phyloP scores from a whole-genome alignment of 2,329 filamentous ascomycete species.

The Colletotrichum shisoi region DNA sequence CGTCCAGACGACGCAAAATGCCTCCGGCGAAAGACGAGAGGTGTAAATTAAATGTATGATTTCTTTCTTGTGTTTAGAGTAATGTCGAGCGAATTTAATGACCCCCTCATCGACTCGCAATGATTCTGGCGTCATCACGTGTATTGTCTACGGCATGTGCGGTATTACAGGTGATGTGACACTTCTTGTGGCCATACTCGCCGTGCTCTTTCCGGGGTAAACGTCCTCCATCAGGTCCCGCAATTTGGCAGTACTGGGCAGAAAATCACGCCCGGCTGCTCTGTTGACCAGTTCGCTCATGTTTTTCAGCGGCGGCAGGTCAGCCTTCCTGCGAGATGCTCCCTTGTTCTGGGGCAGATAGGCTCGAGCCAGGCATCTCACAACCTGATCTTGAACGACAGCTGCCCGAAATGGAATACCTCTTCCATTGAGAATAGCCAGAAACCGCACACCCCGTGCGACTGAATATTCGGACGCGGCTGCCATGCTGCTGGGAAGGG shows the following conservation, averaged over 20 bases:
- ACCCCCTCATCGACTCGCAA: slow-evolving; percentile 4
- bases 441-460: slow-evolving; percentile 50
- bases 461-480: slow-evolving; percentile 46
- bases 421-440: slow-evolving; percentile 48
- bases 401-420: slow-evolving; percentile 48
- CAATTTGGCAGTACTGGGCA: slow-evolving; percentile 9
- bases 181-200: neutral
- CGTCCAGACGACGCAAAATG: neutral
- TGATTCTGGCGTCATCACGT: neutral
- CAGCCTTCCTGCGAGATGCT: neutral
- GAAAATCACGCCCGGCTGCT: slow-evolving; percentile 3
- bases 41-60: slow-evolving; percentile 43
- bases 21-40: slow-evolving; percentile 22
- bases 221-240: slow-evolving; percentile 6
- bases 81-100: slow-evolving; percentile 35
- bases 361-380: slow-evolving; percentile 20
- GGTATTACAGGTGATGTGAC: neutral
- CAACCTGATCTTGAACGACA: slow-evolving; percentile 30
- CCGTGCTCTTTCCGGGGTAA: neutral
- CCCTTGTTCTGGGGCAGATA: neutral
- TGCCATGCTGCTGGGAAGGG: slow-evolving; percentile 5
- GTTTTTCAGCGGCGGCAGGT: slow-evolving; percentile 7
- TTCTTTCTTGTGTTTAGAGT: slow-evolving; percentile 37
- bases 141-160: neutral
- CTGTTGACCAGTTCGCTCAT: slow-evolving; percentile 19